phyloP scores from a whole-genome alignment of 139 green algal genomes.

The Coelastrella sp. region DNA sequence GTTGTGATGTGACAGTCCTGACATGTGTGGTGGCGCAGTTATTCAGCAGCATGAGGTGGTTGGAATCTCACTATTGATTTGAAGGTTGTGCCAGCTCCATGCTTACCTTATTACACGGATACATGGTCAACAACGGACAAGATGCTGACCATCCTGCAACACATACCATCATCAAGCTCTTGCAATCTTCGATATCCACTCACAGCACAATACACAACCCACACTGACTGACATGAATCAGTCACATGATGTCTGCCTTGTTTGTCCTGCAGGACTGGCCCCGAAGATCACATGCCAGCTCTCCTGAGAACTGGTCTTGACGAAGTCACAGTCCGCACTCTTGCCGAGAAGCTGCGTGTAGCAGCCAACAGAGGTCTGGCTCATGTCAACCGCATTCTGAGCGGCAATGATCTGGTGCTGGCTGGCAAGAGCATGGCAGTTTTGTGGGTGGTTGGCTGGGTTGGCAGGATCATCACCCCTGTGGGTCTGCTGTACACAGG shows the following conservation, averaged over 20 bases:
- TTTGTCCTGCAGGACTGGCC: slow-evolving; percentile 15
- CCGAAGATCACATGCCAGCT: slow-evolving; percentile 11
- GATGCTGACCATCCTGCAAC: too few species aligned
- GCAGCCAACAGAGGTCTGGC: slow-evolving; percentile 32
- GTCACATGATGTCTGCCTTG: not conserved
- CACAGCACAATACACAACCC: not conserved
- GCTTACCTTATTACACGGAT: too few species aligned
- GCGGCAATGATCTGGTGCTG: slow-evolving; percentile 13
- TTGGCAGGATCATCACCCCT: slow-evolving; percentile 44
- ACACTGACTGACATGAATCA: not conserved
- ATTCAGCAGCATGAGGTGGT: too few species aligned
- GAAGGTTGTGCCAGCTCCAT: too few species aligned
- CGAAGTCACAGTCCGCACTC: not conserved
- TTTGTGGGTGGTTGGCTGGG: slow-evolving; percentile 31
- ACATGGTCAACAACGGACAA: too few species aligned
- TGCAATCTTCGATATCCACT: too few species aligned
- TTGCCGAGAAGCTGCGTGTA: slow-evolving; percentile 28
- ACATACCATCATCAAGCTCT: too few species aligned
- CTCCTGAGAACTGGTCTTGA: slow-evolving; percentile 35
- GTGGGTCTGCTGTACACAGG: slow-evolving; percentile 43
- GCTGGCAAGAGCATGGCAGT: slow-evolving; percentile 1
- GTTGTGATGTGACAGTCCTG: too few species aligned
- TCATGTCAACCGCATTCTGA: not conserved
- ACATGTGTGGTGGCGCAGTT: too few species aligned
- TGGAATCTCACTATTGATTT: too few species aligned